phyloP scores from a whole-genome alignment of 331 rosid genomes.

The Phaseolus coccineus region DNA sequence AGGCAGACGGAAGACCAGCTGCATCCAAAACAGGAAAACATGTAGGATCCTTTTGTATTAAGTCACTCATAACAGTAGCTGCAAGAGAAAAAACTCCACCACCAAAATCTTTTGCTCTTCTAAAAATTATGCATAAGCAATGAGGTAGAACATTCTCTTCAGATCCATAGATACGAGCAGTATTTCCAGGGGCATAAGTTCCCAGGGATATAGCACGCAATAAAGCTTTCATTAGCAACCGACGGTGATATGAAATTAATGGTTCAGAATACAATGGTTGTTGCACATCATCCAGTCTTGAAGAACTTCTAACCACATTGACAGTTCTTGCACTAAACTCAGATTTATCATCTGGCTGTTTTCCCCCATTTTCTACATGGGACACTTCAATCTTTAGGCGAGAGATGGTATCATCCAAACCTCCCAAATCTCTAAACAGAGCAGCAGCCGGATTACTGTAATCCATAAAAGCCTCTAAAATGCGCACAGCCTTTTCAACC shows the following conservation, averaged over 20 bases:
- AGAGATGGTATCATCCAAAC: conserved; percentile 92
- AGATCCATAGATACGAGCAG: conserved; percentile 81
- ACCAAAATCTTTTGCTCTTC: conserved; percentile 92
- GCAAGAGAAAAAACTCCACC: conserved; percentile 98
- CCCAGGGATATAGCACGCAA: conserved; percentile 95
- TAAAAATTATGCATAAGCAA: conserved; percentile 83
- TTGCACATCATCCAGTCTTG: conserved; percentile 72
- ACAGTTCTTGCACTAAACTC: conserved; percentile 60
- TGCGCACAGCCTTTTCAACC: conserved; percentile 92
- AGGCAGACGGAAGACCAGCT: conserved; percentile 94
- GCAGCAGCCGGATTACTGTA: conserved; percentile 98
- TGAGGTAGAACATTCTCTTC: conserved; percentile 90
- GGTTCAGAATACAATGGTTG: conserved; percentile 87
- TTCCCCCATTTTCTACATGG: conserved; percentile 75
- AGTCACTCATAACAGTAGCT: conserved; percentile 95
- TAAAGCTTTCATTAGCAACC: conserved; percentile 86
- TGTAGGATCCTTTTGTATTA: conserved; percentile 97
- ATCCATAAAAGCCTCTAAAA: conserved; percentile 97
- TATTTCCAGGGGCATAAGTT: conserved; percentile 95
- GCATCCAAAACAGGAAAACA: conserved; percentile 89
- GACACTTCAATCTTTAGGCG: conserved; percentile 92
- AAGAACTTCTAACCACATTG: conserved; percentile 58
- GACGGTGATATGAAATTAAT: conserved; percentile 78
- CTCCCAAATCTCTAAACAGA: conserved; percentile 97
- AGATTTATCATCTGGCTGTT: conserved; percentile 66